Evolutionary conservation across 2,329 filamentous ascomycete species (phyloP).

Genomic region (Aureobasidium uvarum): DNA sequence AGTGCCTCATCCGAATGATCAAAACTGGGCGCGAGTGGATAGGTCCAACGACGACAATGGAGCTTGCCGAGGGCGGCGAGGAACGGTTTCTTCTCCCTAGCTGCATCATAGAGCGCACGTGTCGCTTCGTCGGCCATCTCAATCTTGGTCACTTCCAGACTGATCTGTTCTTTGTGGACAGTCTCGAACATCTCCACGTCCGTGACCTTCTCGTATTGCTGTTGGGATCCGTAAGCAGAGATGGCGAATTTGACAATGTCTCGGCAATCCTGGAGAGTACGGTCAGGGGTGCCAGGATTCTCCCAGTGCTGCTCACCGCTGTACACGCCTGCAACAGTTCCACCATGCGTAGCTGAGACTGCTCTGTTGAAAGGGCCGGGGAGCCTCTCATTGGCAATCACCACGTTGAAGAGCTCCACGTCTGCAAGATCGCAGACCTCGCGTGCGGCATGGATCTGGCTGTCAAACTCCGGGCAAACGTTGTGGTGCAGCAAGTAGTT

Average conservation of each 20-base stretch:
- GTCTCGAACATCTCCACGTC: constrained; percentile 41
- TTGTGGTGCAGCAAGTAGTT: constrained; percentile 82
- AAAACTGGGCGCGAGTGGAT: constrained; percentile 34
- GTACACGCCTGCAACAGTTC: constrained; percentile 48
- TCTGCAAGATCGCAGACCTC: constrained; percentile 65
- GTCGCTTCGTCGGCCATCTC: constrained; percentile 47
- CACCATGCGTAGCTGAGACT: constrained; percentile 66
- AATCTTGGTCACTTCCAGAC: constrained; percentile 61
- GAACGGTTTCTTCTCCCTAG: constrained; percentile 42
- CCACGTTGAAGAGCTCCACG: constrained; percentile 63
- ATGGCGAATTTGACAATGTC: constrained; percentile 54
- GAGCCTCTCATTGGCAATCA: constrained; percentile 53
- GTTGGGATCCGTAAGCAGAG: constrained; percentile 45
- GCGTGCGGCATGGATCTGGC: constrained; percentile 65
- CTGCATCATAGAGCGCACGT: constrained; percentile 49
- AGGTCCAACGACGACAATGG: constrained; percentile 52
- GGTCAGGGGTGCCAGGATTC: constrained; percentile 35
- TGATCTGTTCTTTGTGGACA: constrained; percentile 52
- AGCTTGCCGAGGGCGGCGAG: constrained; percentile 56
- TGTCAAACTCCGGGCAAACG: constrained; percentile 76
- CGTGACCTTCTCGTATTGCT: constrained; percentile 33
- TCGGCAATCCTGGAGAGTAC: constrained; percentile 49
- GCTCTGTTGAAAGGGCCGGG: constrained; percentile 79
- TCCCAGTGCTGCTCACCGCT: constrained; percentile 47
- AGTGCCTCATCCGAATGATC: constrained; percentile 30